A percentile compares a stretch with the other conserved stretches of the same genome.
phyloP scores from a whole-genome alignment of 2,329 filamentous ascomycete species.

The Hymenotorrendiella dingleyae region DNA sequence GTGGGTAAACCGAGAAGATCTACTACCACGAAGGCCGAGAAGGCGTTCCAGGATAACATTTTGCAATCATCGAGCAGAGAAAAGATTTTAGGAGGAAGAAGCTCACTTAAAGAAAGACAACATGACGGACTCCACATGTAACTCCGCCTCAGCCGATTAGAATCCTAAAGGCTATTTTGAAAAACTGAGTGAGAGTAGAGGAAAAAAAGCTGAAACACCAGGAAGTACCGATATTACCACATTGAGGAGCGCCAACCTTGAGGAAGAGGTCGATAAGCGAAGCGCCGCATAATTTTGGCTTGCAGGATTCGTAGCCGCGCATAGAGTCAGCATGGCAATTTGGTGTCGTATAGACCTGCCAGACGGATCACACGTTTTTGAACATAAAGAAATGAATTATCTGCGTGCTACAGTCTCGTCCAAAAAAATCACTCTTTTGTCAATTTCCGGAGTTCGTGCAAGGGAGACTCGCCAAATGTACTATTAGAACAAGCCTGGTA shows the following conservation, averaged over 20 bases:
- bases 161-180: slow-evolving; percentile 2
- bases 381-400: no score
- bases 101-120: slow-evolving; percentile 4
- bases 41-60: slow-evolving; percentile 15
- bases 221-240: slow-evolving; percentile 2
- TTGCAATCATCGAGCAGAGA: slow-evolving; percentile 7
- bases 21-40: slow-evolving; percentile 8
- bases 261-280: not conserved
- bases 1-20: slow-evolving; percentile 7
- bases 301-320: slow-evolving; percentile 3
- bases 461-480: no score
- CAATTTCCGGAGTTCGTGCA: no score
- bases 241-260: slow-evolving; percentile 1
- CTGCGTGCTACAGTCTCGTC: no score
- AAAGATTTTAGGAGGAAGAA: slow-evolving; percentile 1
- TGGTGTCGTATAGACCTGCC: not conserved
- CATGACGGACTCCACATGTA: not conserved
- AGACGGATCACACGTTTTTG: not conserved
- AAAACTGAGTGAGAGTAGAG: not conserved
- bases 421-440: no score
- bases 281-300: not conserved
- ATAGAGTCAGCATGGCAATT: slow-evolving; percentile 4
- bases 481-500: no score
- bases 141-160: not conserved
- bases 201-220: not conserved